phyloP scores from a whole-genome alignment of 2,329 filamentous ascomycete genomes.

The Raffaelea ambrosiae region DNA sequence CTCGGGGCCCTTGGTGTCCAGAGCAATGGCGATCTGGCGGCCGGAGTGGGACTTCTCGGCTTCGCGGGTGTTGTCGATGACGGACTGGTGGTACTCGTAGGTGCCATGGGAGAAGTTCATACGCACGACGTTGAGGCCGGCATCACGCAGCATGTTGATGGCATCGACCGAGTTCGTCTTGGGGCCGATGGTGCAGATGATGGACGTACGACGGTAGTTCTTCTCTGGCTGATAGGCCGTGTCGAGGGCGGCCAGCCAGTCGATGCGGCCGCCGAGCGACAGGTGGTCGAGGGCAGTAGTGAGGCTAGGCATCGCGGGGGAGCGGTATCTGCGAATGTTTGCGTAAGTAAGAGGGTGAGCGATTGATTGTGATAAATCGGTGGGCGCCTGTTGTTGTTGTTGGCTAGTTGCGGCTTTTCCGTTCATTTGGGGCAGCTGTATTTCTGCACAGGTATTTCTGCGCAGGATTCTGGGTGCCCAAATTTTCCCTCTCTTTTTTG shows the following conservation, averaged over 20 bases:
- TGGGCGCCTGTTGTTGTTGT: too few relatives aligned
- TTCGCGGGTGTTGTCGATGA: constrained; percentile 89
- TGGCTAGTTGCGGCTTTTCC: too few relatives aligned
- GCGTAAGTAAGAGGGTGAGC: too few relatives aligned
- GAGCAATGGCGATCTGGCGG: constrained; percentile 89
- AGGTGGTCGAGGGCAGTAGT: constrained; percentile 80
- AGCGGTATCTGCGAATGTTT: too few relatives aligned
- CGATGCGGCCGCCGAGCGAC: constrained; percentile 37
- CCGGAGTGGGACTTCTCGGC: constrained; percentile 72
- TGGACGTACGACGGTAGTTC: constrained; percentile 93
- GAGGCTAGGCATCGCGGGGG: neutral
- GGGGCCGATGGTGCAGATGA: constrained; percentile 97
- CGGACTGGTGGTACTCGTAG: constrained; percentile 88
- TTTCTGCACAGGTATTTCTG: too few relatives aligned
- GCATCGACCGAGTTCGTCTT: constrained; percentile 98
- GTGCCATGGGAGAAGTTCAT: constrained; percentile 99
- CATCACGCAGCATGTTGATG: constrained; percentile 86
- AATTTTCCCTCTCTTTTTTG: neutral
- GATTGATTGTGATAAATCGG: too few relatives aligned
- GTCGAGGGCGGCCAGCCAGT: neutral
- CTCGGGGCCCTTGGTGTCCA: constrained; percentile 62
- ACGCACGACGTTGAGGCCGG: constrained; percentile 94
- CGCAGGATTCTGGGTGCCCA: too few relatives aligned
- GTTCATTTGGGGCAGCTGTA: too few relatives aligned
- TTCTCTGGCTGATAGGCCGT: constrained; percentile 79